Percentiles rank a stretch among this genome's conserved stretches.
phyloP scores from a whole-genome alignment of 805 yeast genomes.

The Clavispora phyllophila region DNA sequence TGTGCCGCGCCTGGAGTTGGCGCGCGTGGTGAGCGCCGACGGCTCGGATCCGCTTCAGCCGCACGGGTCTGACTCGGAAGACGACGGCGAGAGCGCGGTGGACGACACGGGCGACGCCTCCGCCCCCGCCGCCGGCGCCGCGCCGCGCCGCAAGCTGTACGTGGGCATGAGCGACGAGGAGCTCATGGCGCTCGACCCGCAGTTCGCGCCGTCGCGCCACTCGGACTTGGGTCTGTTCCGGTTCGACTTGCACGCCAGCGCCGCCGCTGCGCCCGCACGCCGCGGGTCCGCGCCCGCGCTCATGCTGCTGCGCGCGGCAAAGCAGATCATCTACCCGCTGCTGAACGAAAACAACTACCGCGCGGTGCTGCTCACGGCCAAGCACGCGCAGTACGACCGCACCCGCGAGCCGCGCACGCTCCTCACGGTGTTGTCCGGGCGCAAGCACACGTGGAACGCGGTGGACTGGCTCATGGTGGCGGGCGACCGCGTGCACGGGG shows the following conservation, averaged over 20 bases:
- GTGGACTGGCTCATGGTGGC: conserved; percentile 33
- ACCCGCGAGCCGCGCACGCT: conserved; percentile 25
- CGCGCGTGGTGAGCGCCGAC: conserved; percentile 3
- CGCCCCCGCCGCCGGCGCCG: conserved; percentile 2
- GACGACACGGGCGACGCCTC: conserved; percentile 1
- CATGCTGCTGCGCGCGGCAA: conserved; percentile 1
- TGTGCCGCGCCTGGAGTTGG: conserved; percentile 15
- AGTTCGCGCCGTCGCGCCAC: conserved; percentile 37
- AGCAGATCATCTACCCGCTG: conserved; percentile 21
- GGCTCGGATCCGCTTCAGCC: not conserved
- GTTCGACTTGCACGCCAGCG: conserved; percentile 35
- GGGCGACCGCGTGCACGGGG: conserved; percentile 2
- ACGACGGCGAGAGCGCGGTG: not conserved
- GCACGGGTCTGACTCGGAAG: conserved; percentile 1
- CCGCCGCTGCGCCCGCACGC: conserved; percentile 9
- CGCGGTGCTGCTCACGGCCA: conserved; percentile 37
- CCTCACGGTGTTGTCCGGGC: conserved; percentile 34
- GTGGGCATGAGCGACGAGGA: conserved; percentile 52
- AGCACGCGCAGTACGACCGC: conserved; percentile 36
- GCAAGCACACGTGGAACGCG: conserved; percentile 42
- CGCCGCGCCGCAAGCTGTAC: conserved; percentile 38
- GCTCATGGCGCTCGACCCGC: conserved; percentile 50
- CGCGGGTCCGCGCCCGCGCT: conserved; percentile 6
- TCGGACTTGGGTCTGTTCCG: conserved; percentile 40
- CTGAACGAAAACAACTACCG: conserved; percentile 41